phyloP scores from a whole-genome alignment of 352 stramenopile genomes.

The Globisporangium camurandrum region DNA sequence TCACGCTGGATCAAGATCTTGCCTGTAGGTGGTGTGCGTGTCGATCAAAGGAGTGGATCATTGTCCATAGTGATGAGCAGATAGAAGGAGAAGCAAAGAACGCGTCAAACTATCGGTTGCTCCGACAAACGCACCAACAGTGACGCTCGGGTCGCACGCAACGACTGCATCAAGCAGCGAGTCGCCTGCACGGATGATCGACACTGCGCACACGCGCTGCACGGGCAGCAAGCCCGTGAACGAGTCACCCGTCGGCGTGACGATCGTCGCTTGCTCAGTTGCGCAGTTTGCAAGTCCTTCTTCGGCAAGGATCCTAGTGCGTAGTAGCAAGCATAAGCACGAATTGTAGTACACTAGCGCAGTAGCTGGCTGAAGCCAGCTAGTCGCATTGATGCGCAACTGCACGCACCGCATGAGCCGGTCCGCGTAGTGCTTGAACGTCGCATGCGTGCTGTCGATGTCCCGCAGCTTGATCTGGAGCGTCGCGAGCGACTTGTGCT shows the following conservation, averaged over 20 bases:
- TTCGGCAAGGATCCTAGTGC: conserved; percentile 66
- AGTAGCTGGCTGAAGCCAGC: not conserved
- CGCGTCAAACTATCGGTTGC: not conserved
- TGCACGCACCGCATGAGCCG: conserved; percentile 61
- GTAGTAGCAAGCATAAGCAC: too few species aligned
- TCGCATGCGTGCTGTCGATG: conserved; percentile 46
- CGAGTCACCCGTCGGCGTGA: conserved; percentile 61
- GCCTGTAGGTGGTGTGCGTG: too few species aligned
- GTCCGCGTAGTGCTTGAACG: conserved; percentile 79
- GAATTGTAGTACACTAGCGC: conserved; percentile 4
- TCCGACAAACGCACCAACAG: conserved; percentile 56
- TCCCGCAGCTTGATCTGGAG: conserved; percentile 75
- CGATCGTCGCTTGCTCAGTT: conserved; percentile 39
- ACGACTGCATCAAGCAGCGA: conserved; percentile 88
- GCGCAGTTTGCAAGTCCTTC: conserved; percentile 64
- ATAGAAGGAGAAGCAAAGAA: too few species aligned
- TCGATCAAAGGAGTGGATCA: too few species aligned
- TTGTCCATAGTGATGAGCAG: too few species aligned
- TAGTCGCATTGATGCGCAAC: too few species aligned
- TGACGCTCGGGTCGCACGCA: conserved; percentile 70
- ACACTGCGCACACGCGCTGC: conserved; percentile 85
- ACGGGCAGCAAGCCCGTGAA: conserved; percentile 44
- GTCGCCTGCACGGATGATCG: conserved; percentile 91
- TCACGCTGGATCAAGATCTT: conserved; percentile 98
- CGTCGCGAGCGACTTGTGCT: conserved; percentile 50